Conservation (phyloP, 192 early-diverging fungal species). For the Coemansia sp. region DNA sequence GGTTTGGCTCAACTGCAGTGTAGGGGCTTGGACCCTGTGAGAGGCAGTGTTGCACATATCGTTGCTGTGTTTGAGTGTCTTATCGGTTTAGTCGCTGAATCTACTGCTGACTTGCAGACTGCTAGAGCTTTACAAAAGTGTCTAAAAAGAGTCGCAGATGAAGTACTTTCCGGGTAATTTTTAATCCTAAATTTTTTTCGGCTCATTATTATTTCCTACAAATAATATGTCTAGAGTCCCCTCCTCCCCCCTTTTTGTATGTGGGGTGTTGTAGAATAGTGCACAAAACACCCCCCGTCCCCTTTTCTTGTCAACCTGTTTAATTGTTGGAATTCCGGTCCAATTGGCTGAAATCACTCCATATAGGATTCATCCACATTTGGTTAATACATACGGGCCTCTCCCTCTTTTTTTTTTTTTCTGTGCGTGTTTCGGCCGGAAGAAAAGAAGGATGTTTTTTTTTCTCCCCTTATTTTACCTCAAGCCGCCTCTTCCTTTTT, state of each 20-base stretch:
- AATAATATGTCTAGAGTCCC: not conserved
- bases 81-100: conserved; percentile 31
- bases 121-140: conserved; percentile 33
- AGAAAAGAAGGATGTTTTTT: not conserved
- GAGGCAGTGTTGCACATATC: conserved; percentile 21
- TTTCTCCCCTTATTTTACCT: not conserved
- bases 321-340: not conserved
- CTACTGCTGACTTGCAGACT: conserved; percentile 1
- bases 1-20: conserved; percentile 36
- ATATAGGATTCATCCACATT: not conserved
- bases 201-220: not conserved
- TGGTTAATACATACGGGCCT: not conserved
- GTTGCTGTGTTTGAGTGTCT: conserved; percentile 39
- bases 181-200: not conserved
- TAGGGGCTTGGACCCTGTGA: conserved; percentile 17
- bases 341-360: no score
- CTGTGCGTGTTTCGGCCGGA: not conserved
- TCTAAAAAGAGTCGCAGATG: conserved; percentile 25
- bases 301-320: conserved; percentile 1
- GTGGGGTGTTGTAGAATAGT: not conserved
- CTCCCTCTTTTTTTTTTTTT: conserved; percentile 8
- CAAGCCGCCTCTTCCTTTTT: not conserved
- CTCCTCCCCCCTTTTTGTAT: not conserved
- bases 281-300: not conserved
- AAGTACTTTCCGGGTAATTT: conserved; percentile 29